Evolutionary conservation across 2,329 filamentous ascomycete species (phyloP), one percentile per base, ranked within the genome.

Genomic region (Pyrenophora tritici-repentis): DNA sequence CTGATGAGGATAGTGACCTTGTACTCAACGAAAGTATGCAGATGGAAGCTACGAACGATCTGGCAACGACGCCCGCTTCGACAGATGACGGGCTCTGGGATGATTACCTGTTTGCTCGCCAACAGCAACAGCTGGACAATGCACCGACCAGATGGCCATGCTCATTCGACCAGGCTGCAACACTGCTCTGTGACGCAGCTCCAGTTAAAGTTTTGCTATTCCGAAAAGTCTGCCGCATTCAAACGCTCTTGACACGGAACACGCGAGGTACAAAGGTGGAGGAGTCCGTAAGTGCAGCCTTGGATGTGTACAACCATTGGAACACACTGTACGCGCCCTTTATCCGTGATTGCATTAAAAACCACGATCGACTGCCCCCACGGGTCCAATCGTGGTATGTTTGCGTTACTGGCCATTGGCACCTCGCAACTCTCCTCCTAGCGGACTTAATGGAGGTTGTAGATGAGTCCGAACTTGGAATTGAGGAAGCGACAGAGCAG

Each of bases 381-480:
- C 79, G 79, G 12, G 77, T 85, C 4, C 82, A 83, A 59, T 82
- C 82, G 35, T 86, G 83, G 83, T 85, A 84, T 53, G 76, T 83
- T 12, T 80, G 82, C 44, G 76, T 86, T 18, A 73, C 78, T 0
- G 80, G 79, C 0, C 83, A 85, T 56, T 86, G 82, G 79, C 80
- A 84, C 55, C 77, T 85, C 3, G 83, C 78, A 2, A 76, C 77
- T 0, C 75, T 86, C 35, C 72, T 85, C 18, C 69, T 85, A 4
- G 80, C 81, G 29, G 83, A 86, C 48, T 64, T 80, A 3, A 71
- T 86, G 10, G 78, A 81, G 39, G 66, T 75, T 20, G 76, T 83
- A 17, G 82, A 85, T 43, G 70, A 75, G 35, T 62, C 63, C 4
- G 62, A 63, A 47, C 53, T 62, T 39, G 62, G 70, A 6, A 14